A percentile compares a stretch with the other conserved stretches of the same genome.
Conservation (phyloP, 805 yeast genomes). For the Ogataea methanolica region DNA sequence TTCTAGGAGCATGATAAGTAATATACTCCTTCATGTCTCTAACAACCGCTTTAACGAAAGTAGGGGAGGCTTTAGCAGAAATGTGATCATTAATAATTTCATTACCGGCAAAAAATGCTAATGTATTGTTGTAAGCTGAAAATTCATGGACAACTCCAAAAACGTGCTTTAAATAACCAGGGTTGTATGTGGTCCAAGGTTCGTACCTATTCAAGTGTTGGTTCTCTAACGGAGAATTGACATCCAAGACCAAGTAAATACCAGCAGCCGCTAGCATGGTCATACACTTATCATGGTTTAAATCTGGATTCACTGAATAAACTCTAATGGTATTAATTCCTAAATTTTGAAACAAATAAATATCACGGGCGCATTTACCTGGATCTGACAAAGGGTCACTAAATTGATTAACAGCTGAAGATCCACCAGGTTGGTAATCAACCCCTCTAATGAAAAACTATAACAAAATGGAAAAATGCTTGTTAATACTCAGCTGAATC, state of each 20-base stretch:
- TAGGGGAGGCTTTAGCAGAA: constrained; percentile 68
- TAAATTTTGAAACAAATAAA: constrained; percentile 71
- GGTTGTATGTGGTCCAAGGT: constrained; percentile 85
- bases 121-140: constrained; percentile 78
- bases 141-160: constrained; percentile 79
- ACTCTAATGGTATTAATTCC: constrained; percentile 86
- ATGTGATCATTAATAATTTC: constrained; percentile 79
- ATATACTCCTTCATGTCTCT: constrained; percentile 80
- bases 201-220: constrained; percentile 87
- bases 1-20: constrained; percentile 50
- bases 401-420: constrained; percentile 57
- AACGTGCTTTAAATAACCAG: constrained; percentile 65
- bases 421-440: constrained; percentile 96
- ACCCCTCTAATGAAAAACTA: constrained; percentile 80
- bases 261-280: constrained; percentile 86
- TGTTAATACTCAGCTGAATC: not conserved
- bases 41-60: constrained; percentile 70
- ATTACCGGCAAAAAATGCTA: constrained; percentile 90
- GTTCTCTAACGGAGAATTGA: constrained; percentile 75
- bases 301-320: constrained; percentile 77
- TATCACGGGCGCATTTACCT: constrained; percentile 73
- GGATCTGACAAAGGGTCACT: constrained; percentile 77
- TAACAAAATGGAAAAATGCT: not conserved
- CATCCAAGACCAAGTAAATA: constrained; percentile 86
- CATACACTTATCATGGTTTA: constrained; percentile 89